Percentiles rank a stretch among this genome's conserved stretches.
phyloP scores from a whole-genome alignment of 495 filamentous ascomycete genomes.

The Chaetomium cochliodes region DNA sequence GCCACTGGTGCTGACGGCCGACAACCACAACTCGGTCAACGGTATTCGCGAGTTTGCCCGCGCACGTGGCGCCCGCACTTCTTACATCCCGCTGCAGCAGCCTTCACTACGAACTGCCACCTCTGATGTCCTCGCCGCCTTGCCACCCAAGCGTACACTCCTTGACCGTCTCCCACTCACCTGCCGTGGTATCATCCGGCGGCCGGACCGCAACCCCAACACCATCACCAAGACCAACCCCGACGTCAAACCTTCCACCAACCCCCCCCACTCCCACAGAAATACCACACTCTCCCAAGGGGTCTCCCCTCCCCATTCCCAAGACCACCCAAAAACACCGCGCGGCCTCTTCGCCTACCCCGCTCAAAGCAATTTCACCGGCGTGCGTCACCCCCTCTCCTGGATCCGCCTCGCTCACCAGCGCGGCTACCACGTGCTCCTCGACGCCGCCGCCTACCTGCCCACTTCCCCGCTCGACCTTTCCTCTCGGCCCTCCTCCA shows the following conservation, averaged over 20 bases:
- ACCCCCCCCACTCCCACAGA: neutral
- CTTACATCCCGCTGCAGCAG: conserved; percentile 27
- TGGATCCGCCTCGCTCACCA: conserved; percentile 51
- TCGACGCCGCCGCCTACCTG: conserved; percentile 59
- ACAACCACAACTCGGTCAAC: conserved; percentile 44
- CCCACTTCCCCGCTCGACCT: conserved; percentile 56
- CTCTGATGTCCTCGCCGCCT: conserved; percentile 15
- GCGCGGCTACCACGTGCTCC: conserved; percentile 49
- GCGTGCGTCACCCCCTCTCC: conserved; percentile 53
- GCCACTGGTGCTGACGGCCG: conserved; percentile 31
- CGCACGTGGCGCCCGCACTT: conserved; percentile 11
- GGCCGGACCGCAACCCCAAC: neutral
- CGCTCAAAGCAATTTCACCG: conserved; percentile 63
- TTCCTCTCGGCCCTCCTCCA: conserved; percentile 15
- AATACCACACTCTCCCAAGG: too few species aligned
- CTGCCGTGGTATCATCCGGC: neutral
- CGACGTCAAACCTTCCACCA: neutral
- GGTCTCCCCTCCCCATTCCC: neutral
- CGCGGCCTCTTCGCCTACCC: conserved; percentile 60
- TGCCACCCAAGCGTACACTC: conserved; percentile 8
- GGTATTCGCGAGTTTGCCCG: conserved; percentile 36
- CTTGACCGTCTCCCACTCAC: neutral
- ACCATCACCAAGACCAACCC: neutral
- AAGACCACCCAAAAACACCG: neutral
- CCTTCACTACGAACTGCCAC: conserved; percentile 26